Evolutionary conservation across 805 yeast species (phyloP), one percentile per base, ranked within the genome.

Genomic region (Torulaspora franciscae): DNA sequence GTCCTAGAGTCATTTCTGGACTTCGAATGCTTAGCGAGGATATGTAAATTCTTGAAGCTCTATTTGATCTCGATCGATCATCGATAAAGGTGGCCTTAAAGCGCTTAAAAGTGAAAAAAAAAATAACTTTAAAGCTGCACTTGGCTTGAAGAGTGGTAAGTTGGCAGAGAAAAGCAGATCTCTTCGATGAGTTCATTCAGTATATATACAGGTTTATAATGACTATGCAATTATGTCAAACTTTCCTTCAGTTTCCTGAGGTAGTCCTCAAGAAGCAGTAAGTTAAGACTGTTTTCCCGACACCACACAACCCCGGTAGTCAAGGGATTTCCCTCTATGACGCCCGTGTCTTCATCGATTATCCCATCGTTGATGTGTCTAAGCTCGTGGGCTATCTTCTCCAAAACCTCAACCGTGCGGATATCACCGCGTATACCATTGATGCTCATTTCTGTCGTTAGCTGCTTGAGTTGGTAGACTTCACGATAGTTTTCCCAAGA

Each of bases 361-460:
- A 59, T 44, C 22, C 54, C 61, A 32, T 62, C 66, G 19, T 54
- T 54, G 26, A 59, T 49, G 23, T 45, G 40, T 30, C 53, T 47
- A 24, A 58, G 42, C 28, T 54, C 59, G 7, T 43, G 34, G 3
- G 51, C 44, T 6, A 61, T 52, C 13, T 46, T 42, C 14, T 55
- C 58, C 3, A 64, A 43, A 6, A 58, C 37, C 29, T 55, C 61
- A 1, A 62, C 49, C 3, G 68, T 62, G n/a, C 50, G 35, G 10
- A 59, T 40, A 41, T 64, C 64, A 3, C 66, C 68, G 22, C 49
- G 45, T 6, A 62, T 55, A 26, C 68, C 68, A 27, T 62, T 61
- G n/a, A 52, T 55, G 19, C 50, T 54, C 67, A 64, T 61, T 45
- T 64, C 68, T 2, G 52, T 42, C 5, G 58, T 49, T 6, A 61